Conservation (phyloP, 331 rosid genomes). For the Quercus tomentella region DNA sequence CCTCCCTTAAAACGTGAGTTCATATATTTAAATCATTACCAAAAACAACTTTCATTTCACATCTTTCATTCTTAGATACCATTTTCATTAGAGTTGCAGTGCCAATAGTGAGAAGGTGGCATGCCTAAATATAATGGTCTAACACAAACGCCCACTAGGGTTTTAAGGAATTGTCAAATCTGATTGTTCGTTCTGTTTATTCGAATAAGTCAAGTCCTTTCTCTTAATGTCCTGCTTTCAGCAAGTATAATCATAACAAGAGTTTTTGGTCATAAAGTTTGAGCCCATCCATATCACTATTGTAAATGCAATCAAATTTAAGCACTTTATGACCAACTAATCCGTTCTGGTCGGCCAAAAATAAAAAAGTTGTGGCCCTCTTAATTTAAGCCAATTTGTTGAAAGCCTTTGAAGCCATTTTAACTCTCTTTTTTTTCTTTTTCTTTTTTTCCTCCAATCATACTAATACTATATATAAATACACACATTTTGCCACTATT, state of each 20-base stretch:
- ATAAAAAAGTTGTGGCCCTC: constrained; percentile 24
- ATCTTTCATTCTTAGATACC: not conserved
- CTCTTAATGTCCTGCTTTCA: not conserved
- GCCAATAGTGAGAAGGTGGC: not conserved
- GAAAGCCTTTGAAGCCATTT: not conserved
- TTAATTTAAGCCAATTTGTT: not conserved
- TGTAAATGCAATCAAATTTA: not conserved
- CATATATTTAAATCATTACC: no score
- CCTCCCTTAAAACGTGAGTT: no score
- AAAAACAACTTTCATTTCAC: no score
- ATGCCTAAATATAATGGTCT: constrained; percentile 9
- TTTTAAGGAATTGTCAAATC: constrained; percentile 3
- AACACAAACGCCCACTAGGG: not conserved
- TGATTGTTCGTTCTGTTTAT: not conserved
- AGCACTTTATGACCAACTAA: constrained; percentile 18
- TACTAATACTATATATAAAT: no score
- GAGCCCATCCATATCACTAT: not conserved
- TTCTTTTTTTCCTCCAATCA: not conserved
- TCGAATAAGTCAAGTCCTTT: no score
- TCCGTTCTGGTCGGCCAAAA: constrained; percentile 42
- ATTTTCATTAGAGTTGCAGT: not conserved
- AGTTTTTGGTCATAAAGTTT: not conserved
- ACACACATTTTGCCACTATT: no score
- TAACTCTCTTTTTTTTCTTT: not conserved
- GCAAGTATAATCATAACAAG: not conserved